Evolutionary conservation across 192 early-diverging fungal species (phyloP), one percentile per base, ranked within the genome.

Genomic region (Dispira simplex): DNA sequence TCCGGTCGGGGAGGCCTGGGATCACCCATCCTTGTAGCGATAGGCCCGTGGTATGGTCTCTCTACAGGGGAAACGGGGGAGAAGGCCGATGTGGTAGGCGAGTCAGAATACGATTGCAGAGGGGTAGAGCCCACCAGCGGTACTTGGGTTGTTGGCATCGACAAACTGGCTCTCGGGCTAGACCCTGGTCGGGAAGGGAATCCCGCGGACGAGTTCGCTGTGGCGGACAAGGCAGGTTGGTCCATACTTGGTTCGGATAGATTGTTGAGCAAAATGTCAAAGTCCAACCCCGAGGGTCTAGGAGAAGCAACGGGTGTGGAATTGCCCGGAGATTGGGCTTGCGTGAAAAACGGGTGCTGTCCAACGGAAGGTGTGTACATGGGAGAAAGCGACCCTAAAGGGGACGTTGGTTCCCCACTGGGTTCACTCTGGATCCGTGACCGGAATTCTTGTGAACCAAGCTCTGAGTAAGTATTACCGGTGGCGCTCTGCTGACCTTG

Each of bases 401-500:
- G n/a, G n/a, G n/a, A n/a, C n/a, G n/a, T n/a, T n/a, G n/a, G n/a
- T n/a, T n/a, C n/a, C n/a, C n/a, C n/a, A n/a, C n/a, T n/a, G n/a
- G n/a, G n/a, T n/a, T n/a, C n/a, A n/a, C n/a, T n/a, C n/a, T 11
- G 56, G 56, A 11, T 32, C 11, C 11, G 46, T 18, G 11, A 18
- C 18, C 46, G 46, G 46, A 47, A 11, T 11, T 11, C 46, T 11
- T 47, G 11, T 12, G 46, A 47, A 47, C 11, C 46, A 11, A 58
- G 20, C 14, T 28, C 56, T 26, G 56, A 32, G 25, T 13, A 39
- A 23, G 9, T 39, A 32, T 12, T 32, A 10, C 8, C 25, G 21
- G 21, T 39, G 56, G 56, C 56, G 8, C 12, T 13, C 56, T 32
- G 25, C 65, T 45, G 75, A 39, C 44, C 68, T 32, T 70, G 43